Conservation (phyloP, 1,139 yeast species). For the Yamadazyma diospyri region DNA sequence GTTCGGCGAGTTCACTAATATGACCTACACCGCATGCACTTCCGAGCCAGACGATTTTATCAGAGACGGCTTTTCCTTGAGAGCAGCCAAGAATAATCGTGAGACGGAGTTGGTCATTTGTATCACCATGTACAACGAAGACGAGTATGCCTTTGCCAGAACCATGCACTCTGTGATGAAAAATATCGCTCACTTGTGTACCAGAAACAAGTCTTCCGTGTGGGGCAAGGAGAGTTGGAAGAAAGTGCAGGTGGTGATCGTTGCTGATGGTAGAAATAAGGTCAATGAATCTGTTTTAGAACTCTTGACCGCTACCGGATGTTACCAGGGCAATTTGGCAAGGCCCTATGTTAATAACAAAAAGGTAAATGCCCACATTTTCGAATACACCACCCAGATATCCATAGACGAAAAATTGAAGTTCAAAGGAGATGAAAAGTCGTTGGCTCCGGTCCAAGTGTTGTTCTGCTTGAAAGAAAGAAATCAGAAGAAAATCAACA, state of each 20-base stretch:
- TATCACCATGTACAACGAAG: slow-evolving; percentile 95
- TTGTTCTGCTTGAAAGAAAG: slow-evolving; percentile 85
- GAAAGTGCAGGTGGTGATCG: slow-evolving; percentile 83
- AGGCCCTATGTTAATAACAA: slow-evolving; percentile 88
- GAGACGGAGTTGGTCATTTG: slow-evolving; percentile 89
- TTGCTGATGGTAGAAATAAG: slow-evolving; percentile 91
- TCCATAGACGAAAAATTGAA: slow-evolving; percentile 80
- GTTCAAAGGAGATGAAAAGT: slow-evolving; percentile 74
- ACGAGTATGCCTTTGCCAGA: slow-evolving; percentile 80
- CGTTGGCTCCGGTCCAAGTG: slow-evolving; percentile 88
- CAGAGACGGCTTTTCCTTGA: slow-evolving; percentile 74
- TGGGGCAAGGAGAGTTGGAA: slow-evolving; percentile 99
- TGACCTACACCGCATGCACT: slow-evolving; percentile 95
- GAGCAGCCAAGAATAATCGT: slow-evolving; percentile 80
- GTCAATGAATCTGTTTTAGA: slow-evolving; percentile 80
- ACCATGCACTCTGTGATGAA: slow-evolving; percentile 93
- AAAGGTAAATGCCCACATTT: slow-evolving; percentile 86
- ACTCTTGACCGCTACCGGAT: slow-evolving; percentile 87
- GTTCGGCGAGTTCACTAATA: slow-evolving; percentile 83
- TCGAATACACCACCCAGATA: slow-evolving; percentile 90
- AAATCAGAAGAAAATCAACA: slow-evolving; percentile 86
- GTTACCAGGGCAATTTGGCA: slow-evolving; percentile 95
- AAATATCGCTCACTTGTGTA: slow-evolving; percentile 82
- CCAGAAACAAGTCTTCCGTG: slow-evolving; percentile 71
- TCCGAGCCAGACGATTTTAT: slow-evolving; percentile 82